Evolutionary conservation across 805 yeast genomes (phyloP).

Genomic region (Yamadazyma sp.): DNA sequence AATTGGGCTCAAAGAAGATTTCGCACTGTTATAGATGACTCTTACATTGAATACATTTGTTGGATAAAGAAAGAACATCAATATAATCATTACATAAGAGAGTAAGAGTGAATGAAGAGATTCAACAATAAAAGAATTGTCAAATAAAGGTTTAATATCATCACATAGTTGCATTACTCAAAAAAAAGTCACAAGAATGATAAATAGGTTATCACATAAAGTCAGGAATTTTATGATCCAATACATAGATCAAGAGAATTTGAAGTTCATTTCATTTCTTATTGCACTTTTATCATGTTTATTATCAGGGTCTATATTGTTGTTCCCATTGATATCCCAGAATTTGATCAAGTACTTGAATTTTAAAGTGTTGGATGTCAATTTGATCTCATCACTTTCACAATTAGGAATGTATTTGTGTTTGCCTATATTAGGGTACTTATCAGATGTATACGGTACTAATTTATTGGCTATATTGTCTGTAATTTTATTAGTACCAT

Average conservation of each 20-base stretch:
- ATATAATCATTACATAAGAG: too few relatives aligned
- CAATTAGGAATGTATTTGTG: slow-evolving; percentile 82
- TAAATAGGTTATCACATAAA: slow-evolving; percentile 2
- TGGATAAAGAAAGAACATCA: too few relatives aligned
- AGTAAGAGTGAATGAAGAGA: too few relatives aligned
- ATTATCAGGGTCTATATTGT: slow-evolving; percentile 76
- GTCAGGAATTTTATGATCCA: slow-evolving; percentile 2
- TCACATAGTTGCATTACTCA: too few relatives aligned
- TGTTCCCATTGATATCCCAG: slow-evolving; percentile 77
- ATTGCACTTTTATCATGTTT: slow-evolving; percentile 64
- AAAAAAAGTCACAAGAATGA: slow-evolving; percentile 2
- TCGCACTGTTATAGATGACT: too few relatives aligned
- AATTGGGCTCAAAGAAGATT: too few relatives aligned
- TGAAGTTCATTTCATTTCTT: slow-evolving; percentile 51
- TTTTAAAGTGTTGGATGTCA: slow-evolving; percentile 61
- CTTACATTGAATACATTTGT: too few relatives aligned
- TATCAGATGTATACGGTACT: slow-evolving; percentile 86
- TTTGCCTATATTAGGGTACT: slow-evolving; percentile 75
- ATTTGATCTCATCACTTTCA: slow-evolving; percentile 69
- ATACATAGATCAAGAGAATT: slow-evolving; percentile 13
- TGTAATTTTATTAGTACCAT: slow-evolving; percentile 60
- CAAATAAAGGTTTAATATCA: too few relatives aligned
- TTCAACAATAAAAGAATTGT: too few relatives aligned
- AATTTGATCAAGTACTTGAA: slow-evolving; percentile 58
- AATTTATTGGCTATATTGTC: slow-evolving; percentile 64